Conservation (phyloP, 441 rosid genomes). For the Pelargonium australe region DNA sequence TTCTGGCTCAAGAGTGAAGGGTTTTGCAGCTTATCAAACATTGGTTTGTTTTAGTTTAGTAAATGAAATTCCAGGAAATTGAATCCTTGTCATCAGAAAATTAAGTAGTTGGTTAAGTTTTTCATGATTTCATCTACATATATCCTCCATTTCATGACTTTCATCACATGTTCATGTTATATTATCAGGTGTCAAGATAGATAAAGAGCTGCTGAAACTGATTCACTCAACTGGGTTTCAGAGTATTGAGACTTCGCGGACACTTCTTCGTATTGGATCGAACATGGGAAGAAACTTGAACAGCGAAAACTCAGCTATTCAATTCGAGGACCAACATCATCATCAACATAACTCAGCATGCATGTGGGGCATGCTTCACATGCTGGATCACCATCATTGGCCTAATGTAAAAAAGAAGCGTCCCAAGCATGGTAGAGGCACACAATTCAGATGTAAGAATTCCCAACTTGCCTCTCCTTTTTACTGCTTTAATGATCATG, state of each 20-base stretch:
- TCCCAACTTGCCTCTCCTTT: slow-evolving; percentile 17
- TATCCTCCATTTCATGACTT: neutral
- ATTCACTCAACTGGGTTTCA: neutral
- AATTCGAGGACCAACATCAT: slow-evolving; percentile 31
- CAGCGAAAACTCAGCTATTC: slow-evolving; percentile 25
- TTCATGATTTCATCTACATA: no score
- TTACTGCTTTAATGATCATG: neutral
- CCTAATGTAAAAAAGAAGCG: slow-evolving; percentile 27
- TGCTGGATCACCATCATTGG: slow-evolving; percentile 52
- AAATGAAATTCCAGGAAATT: neutral
- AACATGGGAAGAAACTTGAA: slow-evolving; percentile 39
- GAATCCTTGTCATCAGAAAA: no score
- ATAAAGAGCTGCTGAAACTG: no score
- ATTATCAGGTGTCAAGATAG: neutral
- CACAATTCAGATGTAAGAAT: slow-evolving; percentile 34
- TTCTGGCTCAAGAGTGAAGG: neutral
- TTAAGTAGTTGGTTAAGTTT: no score
- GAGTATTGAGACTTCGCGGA: neutral
- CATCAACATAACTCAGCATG: slow-evolving; percentile 28
- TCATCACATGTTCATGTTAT: neutral
- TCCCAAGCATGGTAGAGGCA: slow-evolving; percentile 34
- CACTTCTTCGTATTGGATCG: slow-evolving; percentile 11
- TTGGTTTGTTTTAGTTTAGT: neutral
- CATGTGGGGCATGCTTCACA: slow-evolving; percentile 48
- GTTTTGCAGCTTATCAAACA: no score